Percentiles rank a stretch among this genome's conserved stretches.
Evolutionary conservation across 2,329 filamentous ascomycete genomes (phyloP).

Genomic region (Aspergillus phoenicis): DNA sequence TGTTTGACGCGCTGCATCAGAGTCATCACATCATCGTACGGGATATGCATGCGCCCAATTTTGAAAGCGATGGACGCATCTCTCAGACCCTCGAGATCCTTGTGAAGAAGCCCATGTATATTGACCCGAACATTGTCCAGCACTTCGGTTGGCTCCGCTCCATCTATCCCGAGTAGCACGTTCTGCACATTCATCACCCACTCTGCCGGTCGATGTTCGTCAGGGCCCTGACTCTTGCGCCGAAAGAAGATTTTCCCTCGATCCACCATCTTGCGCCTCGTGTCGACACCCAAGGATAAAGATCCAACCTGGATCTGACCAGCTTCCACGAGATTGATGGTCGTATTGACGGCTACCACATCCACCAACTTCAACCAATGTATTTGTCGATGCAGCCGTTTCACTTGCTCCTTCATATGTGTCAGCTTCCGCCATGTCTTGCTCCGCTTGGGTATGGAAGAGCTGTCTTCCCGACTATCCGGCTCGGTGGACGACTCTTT

Average conservation of each 20-base stretch:
- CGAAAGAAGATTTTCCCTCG: slow-evolving; percentile 79
- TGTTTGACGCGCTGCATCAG: slow-evolving; percentile 37
- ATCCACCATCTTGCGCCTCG: slow-evolving; percentile 86
- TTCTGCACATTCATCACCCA: slow-evolving; percentile 89
- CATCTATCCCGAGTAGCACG: slow-evolving; percentile 84
- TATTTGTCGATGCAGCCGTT: slow-evolving; percentile 81
- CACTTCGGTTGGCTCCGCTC: slow-evolving; percentile 80
- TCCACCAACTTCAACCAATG: slow-evolving; percentile 89
- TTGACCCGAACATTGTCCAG: slow-evolving; percentile 87
- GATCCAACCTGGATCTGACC: slow-evolving; percentile 83
- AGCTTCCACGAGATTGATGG: slow-evolving; percentile 74
- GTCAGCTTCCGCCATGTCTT: slow-evolving; percentile 81
- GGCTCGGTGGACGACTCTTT: slow-evolving; percentile 22
- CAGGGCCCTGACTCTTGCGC: slow-evolving; percentile 67
- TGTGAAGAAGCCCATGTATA: slow-evolving; percentile 86
- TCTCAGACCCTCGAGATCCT: slow-evolving; percentile 79
- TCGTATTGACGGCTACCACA: slow-evolving; percentile 78
- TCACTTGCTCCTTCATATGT: slow-evolving; percentile 79
- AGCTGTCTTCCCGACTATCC: slow-evolving; percentile 20
- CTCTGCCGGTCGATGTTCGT: slow-evolving; percentile 76
- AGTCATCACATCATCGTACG: slow-evolving; percentile 78
- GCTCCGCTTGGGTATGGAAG: slow-evolving; percentile 51
- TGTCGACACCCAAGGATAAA: slow-evolving; percentile 85
- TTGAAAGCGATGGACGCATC: slow-evolving; percentile 91
- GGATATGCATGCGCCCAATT: slow-evolving; percentile 84